Conservation (phyloP, 495 filamentous ascomycete genomes). For the Aspergillus taichungensis region DNA sequence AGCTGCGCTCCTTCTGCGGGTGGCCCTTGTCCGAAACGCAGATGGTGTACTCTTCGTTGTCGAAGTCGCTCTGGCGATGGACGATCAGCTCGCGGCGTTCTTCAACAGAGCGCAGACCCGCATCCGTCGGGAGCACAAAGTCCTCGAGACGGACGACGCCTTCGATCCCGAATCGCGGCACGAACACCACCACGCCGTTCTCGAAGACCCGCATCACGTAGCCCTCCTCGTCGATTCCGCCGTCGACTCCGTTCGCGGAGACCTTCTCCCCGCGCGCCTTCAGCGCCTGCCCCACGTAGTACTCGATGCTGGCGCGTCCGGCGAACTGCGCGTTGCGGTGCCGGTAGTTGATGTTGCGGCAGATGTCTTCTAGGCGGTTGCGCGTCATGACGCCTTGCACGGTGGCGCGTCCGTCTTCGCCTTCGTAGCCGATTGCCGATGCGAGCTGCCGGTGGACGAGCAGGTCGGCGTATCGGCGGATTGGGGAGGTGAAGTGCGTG, state of each 20-base stretch:
- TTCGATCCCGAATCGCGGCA: conserved; percentile 92
- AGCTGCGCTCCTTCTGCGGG: conserved; percentile 42
- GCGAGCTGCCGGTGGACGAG: conserved; percentile 90
- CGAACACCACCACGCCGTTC: conserved; percentile 93
- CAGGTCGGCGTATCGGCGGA: conserved; percentile 92
- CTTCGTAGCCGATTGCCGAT: conserved; percentile 87
- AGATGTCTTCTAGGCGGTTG: conserved; percentile 79
- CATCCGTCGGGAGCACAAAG: conserved; percentile 62
- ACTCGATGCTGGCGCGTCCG: conserved; percentile 85
- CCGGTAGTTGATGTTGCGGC: conserved; percentile 95
- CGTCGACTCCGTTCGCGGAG: conserved; percentile 26
- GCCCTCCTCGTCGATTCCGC: conserved; percentile 66
- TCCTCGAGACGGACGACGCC: conserved; percentile 79
- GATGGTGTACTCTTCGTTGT: conserved; percentile 75
- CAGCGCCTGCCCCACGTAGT: conserved; percentile 93
- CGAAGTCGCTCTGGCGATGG: conserved; percentile 59
- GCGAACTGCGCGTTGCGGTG: conserved; percentile 96
- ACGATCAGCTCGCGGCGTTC: conserved; percentile 33
- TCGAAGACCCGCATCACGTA: conserved; percentile 96
- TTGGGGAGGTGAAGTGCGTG: conserved; percentile 96
- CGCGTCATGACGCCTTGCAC: conserved; percentile 64
- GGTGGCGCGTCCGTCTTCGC: conserved; percentile 44
- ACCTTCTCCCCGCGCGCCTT: conserved; percentile 63
- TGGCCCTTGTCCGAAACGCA: conserved; percentile 39
- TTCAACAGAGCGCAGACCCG: conserved; percentile 22